Conservation (phyloP, 495 filamentous ascomycete genomes). For the Copromyces sp. region DNA sequence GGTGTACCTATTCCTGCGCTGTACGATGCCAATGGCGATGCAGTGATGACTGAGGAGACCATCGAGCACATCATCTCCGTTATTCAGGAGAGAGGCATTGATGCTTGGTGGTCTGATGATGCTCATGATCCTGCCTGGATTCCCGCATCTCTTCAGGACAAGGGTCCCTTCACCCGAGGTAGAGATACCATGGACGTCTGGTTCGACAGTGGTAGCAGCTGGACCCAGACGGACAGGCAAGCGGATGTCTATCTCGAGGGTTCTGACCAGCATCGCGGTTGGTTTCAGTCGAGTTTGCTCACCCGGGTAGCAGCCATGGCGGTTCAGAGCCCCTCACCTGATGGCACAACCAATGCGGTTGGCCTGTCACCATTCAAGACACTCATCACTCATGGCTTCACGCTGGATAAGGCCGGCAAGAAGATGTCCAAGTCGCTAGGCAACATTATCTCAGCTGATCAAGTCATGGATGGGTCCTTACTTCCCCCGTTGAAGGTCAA, state of each 20-base stretch:
- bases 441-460: slow-evolving; percentile 70
- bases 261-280: slow-evolving; percentile 90
- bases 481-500: slow-evolving; percentile 35
- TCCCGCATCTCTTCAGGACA: slow-evolving; percentile 41
- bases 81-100: slow-evolving; percentile 64
- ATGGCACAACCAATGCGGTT: slow-evolving; percentile 10
- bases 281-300: slow-evolving; percentile 98
- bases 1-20: slow-evolving; percentile 91
- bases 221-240: slow-evolving; percentile 54
- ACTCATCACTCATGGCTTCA: slow-evolving; percentile 92
- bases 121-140: slow-evolving; percentile 67
- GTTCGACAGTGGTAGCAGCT: slow-evolving; percentile 97
- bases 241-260: slow-evolving; percentile 92
- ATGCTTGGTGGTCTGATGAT: slow-evolving; percentile 88
- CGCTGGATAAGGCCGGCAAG: slow-evolving; percentile 72
- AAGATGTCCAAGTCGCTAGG: slow-evolving; percentile 99
- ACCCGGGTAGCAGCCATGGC: slow-evolving; percentile 52
- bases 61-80: slow-evolving; percentile 78
- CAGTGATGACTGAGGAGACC: slow-evolving; percentile 64
- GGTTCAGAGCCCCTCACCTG: slow-evolving; percentile 6
- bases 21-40: slow-evolving; percentile 61
- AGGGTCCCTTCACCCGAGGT: slow-evolving; percentile 54
- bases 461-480: slow-evolving; percentile 75
- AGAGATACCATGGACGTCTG: slow-evolving; percentile 99
- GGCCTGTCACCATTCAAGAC: slow-evolving; percentile 60